These are phyloP conservation scores for Eimeria zaria DNA, from an alignment of 169 alveolate species.

Conservation along the genomic window DNA sequence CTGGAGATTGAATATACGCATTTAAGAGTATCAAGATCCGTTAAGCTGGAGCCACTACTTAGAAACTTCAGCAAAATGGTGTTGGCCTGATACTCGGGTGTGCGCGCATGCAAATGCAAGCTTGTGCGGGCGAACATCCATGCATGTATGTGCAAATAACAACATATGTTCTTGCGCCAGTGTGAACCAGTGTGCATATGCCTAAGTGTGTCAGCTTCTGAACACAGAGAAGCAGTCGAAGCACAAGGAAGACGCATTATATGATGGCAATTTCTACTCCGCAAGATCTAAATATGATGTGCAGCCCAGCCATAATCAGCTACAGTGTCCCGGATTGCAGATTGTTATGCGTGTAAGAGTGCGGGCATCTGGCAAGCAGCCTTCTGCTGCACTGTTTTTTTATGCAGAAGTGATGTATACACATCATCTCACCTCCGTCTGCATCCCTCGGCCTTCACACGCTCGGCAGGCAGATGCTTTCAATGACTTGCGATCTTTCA, in stretches of 20 bases:
- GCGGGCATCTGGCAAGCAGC: background rate
- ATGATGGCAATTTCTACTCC: background rate
- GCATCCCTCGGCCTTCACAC: conserved; percentile 60
- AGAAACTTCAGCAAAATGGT: background rate
- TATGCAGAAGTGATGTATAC: background rate
- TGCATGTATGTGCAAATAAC: background rate
- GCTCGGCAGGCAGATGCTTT: conserved; percentile 1
- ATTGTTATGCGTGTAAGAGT: background rate
- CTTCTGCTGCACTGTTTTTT: background rate
- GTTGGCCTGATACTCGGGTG: background rate
- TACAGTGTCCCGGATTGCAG: background rate
- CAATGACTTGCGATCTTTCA: background rate
- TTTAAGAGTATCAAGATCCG: background rate
- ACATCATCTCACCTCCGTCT: conserved; percentile 40
- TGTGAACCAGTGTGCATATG: too few species aligned
- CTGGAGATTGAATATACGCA: background rate
- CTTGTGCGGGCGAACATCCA: background rate
- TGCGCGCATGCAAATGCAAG: background rate
- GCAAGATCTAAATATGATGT: background rate
- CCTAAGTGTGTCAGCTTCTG: background rate
- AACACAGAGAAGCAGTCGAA: background rate
- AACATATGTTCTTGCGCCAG: background rate
- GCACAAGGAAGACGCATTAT: background rate
- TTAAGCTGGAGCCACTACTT: background rate
- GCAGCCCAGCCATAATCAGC: background rate